Evolutionary conservation across 805 yeast genomes (phyloP).

Genomic region (Metschnikowia drakensbergensis): DNA sequence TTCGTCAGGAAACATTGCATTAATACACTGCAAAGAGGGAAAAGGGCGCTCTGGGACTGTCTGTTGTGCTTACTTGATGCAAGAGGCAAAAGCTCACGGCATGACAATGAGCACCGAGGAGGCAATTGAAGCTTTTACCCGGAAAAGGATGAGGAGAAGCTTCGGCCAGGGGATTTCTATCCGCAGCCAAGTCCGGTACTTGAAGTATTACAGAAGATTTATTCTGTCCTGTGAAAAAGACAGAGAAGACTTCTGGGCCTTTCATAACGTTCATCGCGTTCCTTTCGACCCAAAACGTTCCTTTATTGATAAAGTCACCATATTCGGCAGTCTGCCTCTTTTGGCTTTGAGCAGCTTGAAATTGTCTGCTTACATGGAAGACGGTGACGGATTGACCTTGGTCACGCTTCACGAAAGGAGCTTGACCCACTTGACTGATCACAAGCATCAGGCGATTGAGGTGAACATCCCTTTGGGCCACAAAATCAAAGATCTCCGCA

Average conservation of each 20-base stretch:
- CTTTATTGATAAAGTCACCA: constrained; percentile 11
- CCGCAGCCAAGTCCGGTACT: constrained; percentile 61
- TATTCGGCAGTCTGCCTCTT: constrained; percentile 10
- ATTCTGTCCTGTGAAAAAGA: neutral
- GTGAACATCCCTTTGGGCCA: constrained; percentile 8
- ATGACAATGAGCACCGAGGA: constrained; percentile 27
- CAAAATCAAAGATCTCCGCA: constrained; percentile 15
- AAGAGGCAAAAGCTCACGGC: constrained; percentile 17
- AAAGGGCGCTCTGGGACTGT: constrained; percentile 88
- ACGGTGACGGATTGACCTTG: constrained; percentile 2
- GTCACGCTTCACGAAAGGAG: constrained; percentile 5
- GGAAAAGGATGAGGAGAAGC: constrained; percentile 51
- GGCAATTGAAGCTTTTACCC: constrained; percentile 53
- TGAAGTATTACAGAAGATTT: constrained; percentile 47
- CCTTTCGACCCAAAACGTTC: constrained; percentile 10
- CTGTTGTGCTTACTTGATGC: constrained; percentile 67
- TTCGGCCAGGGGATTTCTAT: constrained; percentile 71
- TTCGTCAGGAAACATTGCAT: constrained; percentile 47
- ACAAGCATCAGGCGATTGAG: neutral
- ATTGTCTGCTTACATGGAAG: constrained; percentile 12
- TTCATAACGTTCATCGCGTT: constrained; percentile 1
- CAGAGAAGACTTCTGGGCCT: constrained; percentile 6
- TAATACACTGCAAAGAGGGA: constrained; percentile 86
- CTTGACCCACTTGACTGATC: neutral
- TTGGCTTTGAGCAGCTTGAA: constrained; percentile 10